A percentile compares a stretch with the other conserved stretches of the same genome.
These are phyloP conservation scores for Biscutella laevigata DNA, from an alignment of 441 rosid species.

Conservation along the genomic window DNA sequence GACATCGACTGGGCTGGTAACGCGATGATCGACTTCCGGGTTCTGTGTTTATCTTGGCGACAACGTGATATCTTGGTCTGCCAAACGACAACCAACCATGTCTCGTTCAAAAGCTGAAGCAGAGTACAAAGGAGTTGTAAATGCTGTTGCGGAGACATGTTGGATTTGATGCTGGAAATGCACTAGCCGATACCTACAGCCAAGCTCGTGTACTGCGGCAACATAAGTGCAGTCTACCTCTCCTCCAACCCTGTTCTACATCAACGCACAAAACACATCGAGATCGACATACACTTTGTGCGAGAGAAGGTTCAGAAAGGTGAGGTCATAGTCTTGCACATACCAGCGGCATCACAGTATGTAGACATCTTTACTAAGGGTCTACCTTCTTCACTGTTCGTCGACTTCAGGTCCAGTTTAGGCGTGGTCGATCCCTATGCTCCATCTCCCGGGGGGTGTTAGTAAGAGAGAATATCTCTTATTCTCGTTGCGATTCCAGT, in stretches of 20 bases:
- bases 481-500: too few relatives aligned
- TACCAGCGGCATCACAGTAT: too few relatives aligned
- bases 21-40: neutral
- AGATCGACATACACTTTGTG: neutral
- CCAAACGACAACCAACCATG: neutral
- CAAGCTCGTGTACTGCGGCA: neutral
- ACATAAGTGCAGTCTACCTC: neutral
- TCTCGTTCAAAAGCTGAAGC: neutral
- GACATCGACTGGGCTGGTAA: neutral
- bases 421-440: too few relatives aligned
- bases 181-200: neutral
- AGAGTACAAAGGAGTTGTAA: neutral
- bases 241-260: neutral
- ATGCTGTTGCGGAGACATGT: neutral
- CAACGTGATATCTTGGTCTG: neutral
- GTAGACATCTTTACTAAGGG: too few relatives aligned
- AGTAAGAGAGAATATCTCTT: too few relatives aligned
- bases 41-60: neutral
- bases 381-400: too few relatives aligned
- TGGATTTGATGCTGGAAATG: neutral
- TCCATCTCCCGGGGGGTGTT: too few relatives aligned
- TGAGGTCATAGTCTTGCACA: too few relatives aligned
- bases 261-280: neutral
- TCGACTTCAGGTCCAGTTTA: too few relatives aligned
- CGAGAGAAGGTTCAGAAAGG: neutral